Evolutionary conservation across 208 protist species (phyloP).

Genomic region (Porcisia deanei): DNA sequence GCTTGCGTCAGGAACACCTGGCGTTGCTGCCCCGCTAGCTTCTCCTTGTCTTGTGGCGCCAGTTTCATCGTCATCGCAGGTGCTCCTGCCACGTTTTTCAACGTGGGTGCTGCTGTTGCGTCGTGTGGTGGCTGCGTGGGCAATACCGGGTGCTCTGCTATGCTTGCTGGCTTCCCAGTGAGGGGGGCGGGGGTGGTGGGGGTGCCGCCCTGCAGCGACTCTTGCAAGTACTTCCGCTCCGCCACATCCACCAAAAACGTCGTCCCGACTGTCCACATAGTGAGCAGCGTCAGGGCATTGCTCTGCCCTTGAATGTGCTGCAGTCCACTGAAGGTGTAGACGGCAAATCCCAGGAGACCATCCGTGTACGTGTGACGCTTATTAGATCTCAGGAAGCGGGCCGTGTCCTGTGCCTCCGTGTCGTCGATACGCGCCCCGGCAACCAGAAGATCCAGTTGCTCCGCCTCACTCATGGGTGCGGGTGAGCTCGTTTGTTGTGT

Average conservation of each 20-base stretch:
- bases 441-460: slow-evolving; percentile 52
- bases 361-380: slow-evolving; percentile 60
- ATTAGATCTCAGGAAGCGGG: slow-evolving; percentile 52
- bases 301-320: slow-evolving; percentile 77
- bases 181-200: neutral
- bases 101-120: neutral
- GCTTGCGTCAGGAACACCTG: slow-evolving; percentile 64
- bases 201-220: slow-evolving; percentile 15
- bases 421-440: slow-evolving; percentile 45
- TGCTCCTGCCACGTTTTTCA: neutral
- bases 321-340: slow-evolving; percentile 70
- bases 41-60: slow-evolving; percentile 1
- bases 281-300: slow-evolving; percentile 66
- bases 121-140: neutral
- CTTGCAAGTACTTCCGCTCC: slow-evolving; percentile 50
- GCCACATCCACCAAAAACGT: slow-evolving; percentile 69
- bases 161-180: neutral
- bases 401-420: slow-evolving; percentile 24
- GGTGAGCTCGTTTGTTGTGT: neutral
- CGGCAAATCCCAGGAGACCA: slow-evolving; percentile 41
- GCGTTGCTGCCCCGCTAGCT: slow-evolving; percentile 31
- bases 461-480: slow-evolving; percentile 19
- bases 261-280: slow-evolving; percentile 77
- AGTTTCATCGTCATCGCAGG: neutral
- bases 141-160: neutral